Evolutionary conservation across 1,139 yeast genomes (phyloP).

Genomic region (Pichia inconspicua): DNA sequence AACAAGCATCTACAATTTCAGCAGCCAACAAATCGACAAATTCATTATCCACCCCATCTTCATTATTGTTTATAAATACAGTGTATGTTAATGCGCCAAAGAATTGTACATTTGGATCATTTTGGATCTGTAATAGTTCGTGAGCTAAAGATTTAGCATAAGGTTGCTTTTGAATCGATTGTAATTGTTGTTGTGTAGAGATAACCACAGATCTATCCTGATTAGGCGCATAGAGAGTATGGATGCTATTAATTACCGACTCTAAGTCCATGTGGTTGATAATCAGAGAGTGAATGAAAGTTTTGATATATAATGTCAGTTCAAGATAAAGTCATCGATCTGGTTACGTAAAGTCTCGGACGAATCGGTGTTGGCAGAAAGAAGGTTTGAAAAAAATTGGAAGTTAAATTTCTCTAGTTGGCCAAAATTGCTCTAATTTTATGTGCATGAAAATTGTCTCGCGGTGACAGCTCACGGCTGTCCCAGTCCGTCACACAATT

Average conservation of each 20-base stretch:
- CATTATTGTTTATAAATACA: constrained; percentile 37
- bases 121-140: constrained; percentile 33
- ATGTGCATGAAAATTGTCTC: too few species aligned
- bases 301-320: too few species aligned
- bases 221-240: constrained; percentile 10
- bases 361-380: too few species aligned
- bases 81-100: constrained; percentile 71
- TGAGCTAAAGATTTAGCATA: constrained; percentile 46
- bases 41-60: constrained; percentile 6
- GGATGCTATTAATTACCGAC: constrained; percentile 3
- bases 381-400: too few species aligned
- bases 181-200: constrained; percentile 40
- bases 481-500: too few species aligned
- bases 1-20: constrained; percentile 15
- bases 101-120: constrained; percentile 47
- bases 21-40: constrained; percentile 12
- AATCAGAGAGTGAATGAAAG: too few species aligned
- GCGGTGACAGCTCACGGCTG: too few species aligned
- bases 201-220: constrained; percentile 5
- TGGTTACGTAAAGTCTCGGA: too few species aligned
- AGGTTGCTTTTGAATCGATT: constrained; percentile 45
- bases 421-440: background rate
- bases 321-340: too few species aligned
- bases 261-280: constrained; percentile 1
- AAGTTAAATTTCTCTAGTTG: too few species aligned